Evolutionary conservation across 2,329 filamentous ascomycete genomes (phyloP), one percentile per base, ranked within the genome.

Genomic region (Akanthomyces muscarius): DNA sequence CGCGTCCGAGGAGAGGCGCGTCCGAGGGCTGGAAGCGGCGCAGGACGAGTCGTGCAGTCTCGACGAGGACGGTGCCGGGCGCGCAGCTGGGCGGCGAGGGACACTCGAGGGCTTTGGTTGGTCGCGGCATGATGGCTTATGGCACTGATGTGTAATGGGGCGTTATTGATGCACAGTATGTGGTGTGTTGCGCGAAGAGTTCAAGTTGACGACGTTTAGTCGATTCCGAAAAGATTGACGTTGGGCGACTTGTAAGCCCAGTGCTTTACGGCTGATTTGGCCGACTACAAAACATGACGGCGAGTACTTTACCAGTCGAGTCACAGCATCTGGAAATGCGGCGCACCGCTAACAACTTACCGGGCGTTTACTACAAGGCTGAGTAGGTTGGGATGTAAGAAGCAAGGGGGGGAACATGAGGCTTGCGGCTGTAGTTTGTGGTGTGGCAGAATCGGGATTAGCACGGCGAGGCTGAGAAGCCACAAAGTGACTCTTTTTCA

Each of bases 11-110:
- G 63, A n/a, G 65, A 4, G 69, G 65, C 5, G 76, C 77, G 66
- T 84, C 82, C 2, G 71, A 69, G 5, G 63, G 64, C 30, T 70
- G 65, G 63, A 72, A 78, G 36, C 76, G 76, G 7, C 81, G 79
- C 61, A 83, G 70, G 61, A 77, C 69, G 68, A 76, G 69, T 8
- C 74, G 67, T 21, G 72, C 67, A 0, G 74, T 75, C 63, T 73
- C 71, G 8, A 75, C 36, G 16, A 75, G 66, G 30, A 72, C 28
- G 13, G 72, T 69, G 16, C 72, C 73, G 1, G 68, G 69, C 25
- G 71, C 70, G 28, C 66, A 61, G 62, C 66, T 71, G 2, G 69
- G 71, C 42, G 68, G 69, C 11, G 62, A 66, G 21, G 67, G 65
- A 13, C 73, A 69, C 18, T 54, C 38, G 38, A 62, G 50, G 6